A percentile compares a stretch with the other conserved stretches of the same genome.
Evolutionary conservation across 2,329 filamentous ascomycete species (phyloP).

Genomic region (Septoria linicola): DNA sequence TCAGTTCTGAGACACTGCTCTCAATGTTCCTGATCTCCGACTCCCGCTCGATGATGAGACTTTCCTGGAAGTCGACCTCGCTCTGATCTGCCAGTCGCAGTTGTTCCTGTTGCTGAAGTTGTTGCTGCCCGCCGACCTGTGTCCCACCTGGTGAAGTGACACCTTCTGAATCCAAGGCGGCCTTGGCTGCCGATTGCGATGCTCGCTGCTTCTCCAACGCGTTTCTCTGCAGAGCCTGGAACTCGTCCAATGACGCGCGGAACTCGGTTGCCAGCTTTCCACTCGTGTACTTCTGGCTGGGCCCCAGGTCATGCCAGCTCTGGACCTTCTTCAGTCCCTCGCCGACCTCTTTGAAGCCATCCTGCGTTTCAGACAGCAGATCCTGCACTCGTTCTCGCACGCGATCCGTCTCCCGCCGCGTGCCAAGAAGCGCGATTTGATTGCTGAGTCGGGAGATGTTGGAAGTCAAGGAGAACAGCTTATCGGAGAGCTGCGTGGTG

Average conservation of each 20-base stretch:
- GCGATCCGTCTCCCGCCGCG: conserved; percentile 84
- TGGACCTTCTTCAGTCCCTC: conserved; percentile 92
- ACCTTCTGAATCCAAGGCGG: conserved; percentile 59
- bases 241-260: conserved; percentile 81
- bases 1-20: conserved; percentile 90
- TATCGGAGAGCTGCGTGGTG: conserved; percentile 78
- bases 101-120: conserved; percentile 61
- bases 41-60: conserved; percentile 92
- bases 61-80: conserved; percentile 97
- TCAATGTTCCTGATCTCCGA: conserved; percentile 97
- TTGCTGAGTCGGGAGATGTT: conserved; percentile 82
- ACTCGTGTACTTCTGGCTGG: conserved; percentile 93
- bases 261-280: conserved; percentile 94
- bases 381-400: conserved; percentile 88
- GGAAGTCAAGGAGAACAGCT: conserved; percentile 83
- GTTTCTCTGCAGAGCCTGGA: conserved; percentile 84
- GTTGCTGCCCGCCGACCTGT: conserved; percentile 51
- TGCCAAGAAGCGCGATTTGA: conserved; percentile 82
- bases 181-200: conserved; percentile 77
- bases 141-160: conserved; percentile 44
- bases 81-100: conserved; percentile 82
- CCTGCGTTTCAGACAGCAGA: conserved; percentile 79
- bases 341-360: conserved; percentile 85
- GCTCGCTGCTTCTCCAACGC: conserved; percentile 91
- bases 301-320: conserved; percentile 66